Evolutionary conservation across 2,329 filamentous ascomycete species (phyloP), one percentile per base, ranked within the genome.

Genomic region (Fusarium sp.): DNA sequence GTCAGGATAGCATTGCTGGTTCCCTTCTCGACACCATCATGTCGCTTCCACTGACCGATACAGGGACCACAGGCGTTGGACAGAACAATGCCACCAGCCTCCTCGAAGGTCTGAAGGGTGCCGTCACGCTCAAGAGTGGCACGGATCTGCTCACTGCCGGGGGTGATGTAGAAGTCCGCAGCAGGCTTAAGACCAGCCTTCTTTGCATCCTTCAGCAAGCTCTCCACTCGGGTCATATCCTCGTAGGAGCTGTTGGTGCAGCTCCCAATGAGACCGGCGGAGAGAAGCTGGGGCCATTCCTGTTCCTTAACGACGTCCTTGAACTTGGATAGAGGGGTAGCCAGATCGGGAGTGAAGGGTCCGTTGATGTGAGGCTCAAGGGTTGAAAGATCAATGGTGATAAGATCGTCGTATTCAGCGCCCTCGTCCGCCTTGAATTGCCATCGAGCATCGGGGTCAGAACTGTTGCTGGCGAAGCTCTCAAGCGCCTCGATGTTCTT

Each of bases 351-450:
- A 27, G 96, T 99, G 88, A 98, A 98, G 70, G 96, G 96, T 71
- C 96, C 96, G 85, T 99, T 99, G 85, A 99, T 94, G 80, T 98
- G 93, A 72, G 96, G 96, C 86, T 99, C 96, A 48, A 99, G 91
- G 82, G 95, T 92, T 61, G 88, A 91, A 56, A 99, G 88, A 86
- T 99, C 95, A 83, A 99, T 93, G 84, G 97, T 95, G 76, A 98
- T 93, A 72, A 97, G 82, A 83, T 98, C 88, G 81, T 99, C 96
- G 81, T 98, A 99, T 82, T 98, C 90, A 72, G 93, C 94, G 65
- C 88, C 90, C 43, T 88, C 83, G 75, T 99, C 96, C 35, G 96
- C 92, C 64, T 84, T 84, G 68, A 99, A 88, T 17, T 90, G 85
- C 83, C 81, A 90, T 76, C 75, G 85, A 79, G 74, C 85, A 81